A percentile compares a stretch with the other conserved stretches of the same genome.
Evolutionary conservation across 352 stramenopile species (phyloP).

Genomic region (Pythium chondricola): DNA sequence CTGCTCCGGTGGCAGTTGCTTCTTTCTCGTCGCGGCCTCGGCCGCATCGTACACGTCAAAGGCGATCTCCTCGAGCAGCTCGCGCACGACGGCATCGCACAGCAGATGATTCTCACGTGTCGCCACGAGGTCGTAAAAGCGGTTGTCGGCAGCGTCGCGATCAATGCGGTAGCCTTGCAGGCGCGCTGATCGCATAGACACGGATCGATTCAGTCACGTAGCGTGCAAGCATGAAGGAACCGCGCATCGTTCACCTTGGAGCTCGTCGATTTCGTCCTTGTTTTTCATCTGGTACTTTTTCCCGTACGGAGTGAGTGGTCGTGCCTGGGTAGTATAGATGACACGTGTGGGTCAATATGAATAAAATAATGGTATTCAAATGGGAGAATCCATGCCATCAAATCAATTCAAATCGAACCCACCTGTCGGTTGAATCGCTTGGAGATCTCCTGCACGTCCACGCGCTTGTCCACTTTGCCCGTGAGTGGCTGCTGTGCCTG

Average conservation of each 20-base stretch:
- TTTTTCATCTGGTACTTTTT: conserved; percentile 20
- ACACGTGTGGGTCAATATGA: too few relatives aligned
- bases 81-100: conserved; percentile 50
- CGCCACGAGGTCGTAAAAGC: conserved; percentile 14
- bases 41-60: conserved; percentile 50
- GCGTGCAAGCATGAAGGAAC: too few relatives aligned
- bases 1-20: conserved; percentile 56
- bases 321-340: conserved; percentile 4
- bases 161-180: conserved; percentile 11
- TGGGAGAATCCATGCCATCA: too few relatives aligned
- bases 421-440: conserved; percentile 19
- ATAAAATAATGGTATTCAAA: too few relatives aligned
- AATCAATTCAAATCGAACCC: background rate
- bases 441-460: conserved; percentile 8
- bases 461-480: conserved; percentile 22
- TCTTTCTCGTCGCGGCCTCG: conserved; percentile 36
- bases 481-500: conserved; percentile 3
- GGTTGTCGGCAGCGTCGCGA: conserved; percentile 6
- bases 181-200: conserved; percentile 1
- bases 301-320: conserved; percentile 15
- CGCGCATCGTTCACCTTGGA: conserved; percentile 5
- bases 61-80: conserved; percentile 51
- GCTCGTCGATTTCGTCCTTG: conserved; percentile 19
- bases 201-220: background rate
- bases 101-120: conserved; percentile 22